Evolutionary conservation across 768 basidiomycete genomes (phyloP), one percentile per base, ranked within the genome.

Genomic region (Chalciporus piperatus): DNA sequence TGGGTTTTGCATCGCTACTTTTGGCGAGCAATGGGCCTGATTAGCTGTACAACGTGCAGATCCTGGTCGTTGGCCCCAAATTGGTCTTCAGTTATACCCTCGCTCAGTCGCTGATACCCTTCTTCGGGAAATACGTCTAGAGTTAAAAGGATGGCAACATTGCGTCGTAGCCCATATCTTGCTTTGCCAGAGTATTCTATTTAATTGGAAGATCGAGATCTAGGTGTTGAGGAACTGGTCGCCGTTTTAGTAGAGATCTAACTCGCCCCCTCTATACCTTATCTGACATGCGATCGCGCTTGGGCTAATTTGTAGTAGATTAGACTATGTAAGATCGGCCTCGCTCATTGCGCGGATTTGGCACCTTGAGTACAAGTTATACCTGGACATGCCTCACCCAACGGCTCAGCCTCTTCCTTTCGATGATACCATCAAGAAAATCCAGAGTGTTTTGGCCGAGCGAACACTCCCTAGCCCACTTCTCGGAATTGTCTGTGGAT

Each of bases 71-170:
- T 33, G 95, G 94, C 46, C 96, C 96, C 35, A 98, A 98, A 74
- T 83, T 98, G 28, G 92, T 98, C 61, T 98, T 98, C 81, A 93
- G 91, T 62, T 98, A 96, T 76, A 98, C 96, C 44, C 81, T 98
- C 4, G 96, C 96, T 10, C 96, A 98, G 72, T 89, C 88, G n/a
- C 76, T 98, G 70, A 98, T 98, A 75, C 95, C 95, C 41, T 74
- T 87, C 61, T 97, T 95, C 72, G 81, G 85, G 40, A 83, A 91
- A 68, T 95, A 90, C 69, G 89, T 91, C 55, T 91, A 66, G 64
- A 63, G 46, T 8, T 32, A 4, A 32, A 32, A 32, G 30, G 30
- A 32, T 32, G 3, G 30, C 11, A 12, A 10, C 11, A 32, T n/a
- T n/a, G n/a, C n/a, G n/a, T n/a, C n/a, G n/a, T n/a, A n/a, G n/a